Base-by-base conservation (phyloP, 768 basidiomycete species). In the Naganishia vishniacii region DNA sequence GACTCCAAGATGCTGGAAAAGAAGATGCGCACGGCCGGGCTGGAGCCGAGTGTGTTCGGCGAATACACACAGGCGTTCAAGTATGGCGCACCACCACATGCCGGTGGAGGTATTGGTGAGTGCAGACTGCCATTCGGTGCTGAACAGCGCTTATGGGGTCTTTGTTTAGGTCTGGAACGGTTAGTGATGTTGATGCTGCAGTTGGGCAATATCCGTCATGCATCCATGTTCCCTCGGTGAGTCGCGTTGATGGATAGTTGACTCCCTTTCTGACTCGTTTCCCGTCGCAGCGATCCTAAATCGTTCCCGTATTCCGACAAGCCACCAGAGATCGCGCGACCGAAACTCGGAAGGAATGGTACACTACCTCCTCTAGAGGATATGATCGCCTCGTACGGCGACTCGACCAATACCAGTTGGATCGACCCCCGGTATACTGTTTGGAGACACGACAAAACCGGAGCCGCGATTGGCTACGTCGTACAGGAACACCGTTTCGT, bases 131-230 rank as follows among this genome's bases (percentile, higher is more conserved):
- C 18, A 37, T 34, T 60, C 20, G 59, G 67, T 29, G 48, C 65
- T 28, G 44, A 46, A 28, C 26, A 15, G 29, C 18, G 53, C 3
- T 45, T 69, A 72, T 11, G 8, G 11, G n/a, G 2, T 51, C 6
- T 18, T n/a, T 31, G 15, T 37, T 37, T 13, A 56, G 53, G 89
- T 49, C 81, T 92, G 63, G 91, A 94, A 79, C 88, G 90, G 60
- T 89, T 98, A 61, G 78, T 95, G 71, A 94, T 95, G 89, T 80
- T 98, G 69, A 94, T 92, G 83, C 81, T 98, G 77, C 91, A 93
- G 80, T 82, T 97, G 67, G 89, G 88, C 81, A 92, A 95, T 80
- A 90, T 95, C 72, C 83, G 93, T 48, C 82, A 88, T 47, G 91
- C 90, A 32, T 88, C 88, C 31, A 74, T 97, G 72, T 97, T 95